Evolutionary conservation across 345 rosid species (phyloP), one percentile per base, ranked within the genome.

Genomic region (Eucalyptus urophylla): DNA sequence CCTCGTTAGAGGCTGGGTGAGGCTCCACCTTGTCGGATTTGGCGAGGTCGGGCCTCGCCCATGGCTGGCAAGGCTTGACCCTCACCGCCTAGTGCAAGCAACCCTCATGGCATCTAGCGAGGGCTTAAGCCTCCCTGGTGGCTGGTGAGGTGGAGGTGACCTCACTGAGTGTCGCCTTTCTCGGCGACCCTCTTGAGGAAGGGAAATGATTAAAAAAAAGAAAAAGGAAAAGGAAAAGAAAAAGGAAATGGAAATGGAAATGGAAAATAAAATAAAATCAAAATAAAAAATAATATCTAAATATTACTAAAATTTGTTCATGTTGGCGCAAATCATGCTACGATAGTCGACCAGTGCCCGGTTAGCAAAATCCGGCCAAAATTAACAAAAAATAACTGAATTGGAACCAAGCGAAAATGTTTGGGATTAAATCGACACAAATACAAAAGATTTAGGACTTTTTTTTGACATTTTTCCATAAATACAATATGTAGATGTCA

Each of bases 281-380:
- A 49, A 49, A 5, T 6, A 51, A 16, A 16, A 13, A 51, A 40
- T 40, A 17, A 17, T 51, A 51, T 51, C 1, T 7, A 53, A 53
- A 53, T 53, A 19, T 53, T 53, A 53, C 3, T 17, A 53, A 53
- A 53, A 53, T 1, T 53, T 53, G 0, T 53, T 5, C 0, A 8
- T 19, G 24, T 53, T 53, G 0, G 24, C 2, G 1, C 5, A 1
- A 1, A 19, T 53, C 4, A 0, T 53, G 24, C 11, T 2, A 53
- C 0, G 2, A 53, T 0, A 19, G 0, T 53, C 1, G 0, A 19
- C 5, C 2, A 1, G 0, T 53, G 10, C 1, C 2, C 0, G 1
- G 0, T 53, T 19, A 53, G 58, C 2, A 53, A 53, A 53, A 53
- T 53, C 1, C 5, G 2, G 4, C 24, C 4, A 53, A 53, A 53